Evolutionary conservation across 306 rosid genomes (phyloP).

Genomic region (Cyclanthera cordifolia): DNA sequence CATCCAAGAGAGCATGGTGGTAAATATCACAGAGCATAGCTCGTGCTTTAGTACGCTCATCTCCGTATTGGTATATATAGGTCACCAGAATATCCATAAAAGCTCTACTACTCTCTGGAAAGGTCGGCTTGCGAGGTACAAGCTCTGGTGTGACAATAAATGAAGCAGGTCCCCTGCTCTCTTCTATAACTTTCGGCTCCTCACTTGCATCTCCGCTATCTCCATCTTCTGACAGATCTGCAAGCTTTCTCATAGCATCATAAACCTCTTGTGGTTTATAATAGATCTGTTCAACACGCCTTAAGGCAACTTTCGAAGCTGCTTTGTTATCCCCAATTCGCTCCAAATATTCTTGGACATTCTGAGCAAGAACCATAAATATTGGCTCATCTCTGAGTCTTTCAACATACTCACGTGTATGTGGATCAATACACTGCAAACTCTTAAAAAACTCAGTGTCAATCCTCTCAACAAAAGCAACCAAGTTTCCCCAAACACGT

Average conservation of each 20-base stretch:
- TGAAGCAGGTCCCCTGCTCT: conserved; percentile 54
- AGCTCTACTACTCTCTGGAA: conserved; percentile 67
- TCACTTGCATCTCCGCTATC: conserved; percentile 33
- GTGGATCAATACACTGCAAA: conserved; percentile 94
- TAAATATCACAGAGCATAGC: conserved; percentile 98
- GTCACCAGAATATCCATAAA: conserved; percentile 77
- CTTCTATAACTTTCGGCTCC: conserved; percentile 48
- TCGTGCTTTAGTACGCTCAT: conserved; percentile 89
- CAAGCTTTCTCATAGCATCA: conserved; percentile 85
- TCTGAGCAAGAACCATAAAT: conserved; percentile 81
- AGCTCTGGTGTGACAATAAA: conserved; percentile 66
- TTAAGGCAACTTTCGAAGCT: conserved; percentile 70
- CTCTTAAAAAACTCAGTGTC: conserved; percentile 87
- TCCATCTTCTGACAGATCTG: conserved; percentile 47
- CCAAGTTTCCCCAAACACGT: conserved; percentile 86
- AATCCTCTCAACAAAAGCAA: conserved; percentile 69
- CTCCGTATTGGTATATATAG: conserved; percentile 67
- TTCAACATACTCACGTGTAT: conserved; percentile 91
- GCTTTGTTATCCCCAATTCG: conserved; percentile 51
- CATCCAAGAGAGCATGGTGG: conserved; percentile 79
- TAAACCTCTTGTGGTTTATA: conserved; percentile 94
- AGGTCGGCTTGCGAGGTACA: conserved; percentile 76
- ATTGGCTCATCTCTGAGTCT: conserved; percentile 82
- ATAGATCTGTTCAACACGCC: conserved; percentile 73
- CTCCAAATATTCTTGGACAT: conserved; percentile 85